Conservation (phyloP, 208 protist species). For the Acanthamoeba quina region DNA sequence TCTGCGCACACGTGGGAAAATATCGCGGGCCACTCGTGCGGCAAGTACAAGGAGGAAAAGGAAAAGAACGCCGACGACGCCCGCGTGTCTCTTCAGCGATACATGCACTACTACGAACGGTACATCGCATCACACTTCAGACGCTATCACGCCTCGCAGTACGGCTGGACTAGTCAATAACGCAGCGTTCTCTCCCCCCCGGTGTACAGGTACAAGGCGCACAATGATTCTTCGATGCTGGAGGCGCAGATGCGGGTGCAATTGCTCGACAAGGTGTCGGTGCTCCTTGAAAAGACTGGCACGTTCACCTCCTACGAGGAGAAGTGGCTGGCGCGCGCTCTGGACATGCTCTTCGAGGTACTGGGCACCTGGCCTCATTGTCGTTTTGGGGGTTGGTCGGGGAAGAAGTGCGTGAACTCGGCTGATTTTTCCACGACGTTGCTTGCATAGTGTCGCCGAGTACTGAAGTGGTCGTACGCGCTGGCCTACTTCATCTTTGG, state of each 20-base stretch:
- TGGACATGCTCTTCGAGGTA: constrained; percentile 69
- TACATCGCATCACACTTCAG: background rate
- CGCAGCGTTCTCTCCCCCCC: background rate
- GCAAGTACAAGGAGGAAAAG: constrained; percentile 43
- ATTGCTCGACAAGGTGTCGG: constrained; percentile 27
- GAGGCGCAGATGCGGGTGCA: constrained; percentile 5
- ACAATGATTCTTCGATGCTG: constrained; percentile 29
- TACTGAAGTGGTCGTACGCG: constrained; percentile 57
- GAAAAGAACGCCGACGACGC: constrained; percentile 43
- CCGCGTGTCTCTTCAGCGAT: constrained; percentile 32
- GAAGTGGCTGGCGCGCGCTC: constrained; percentile 34
- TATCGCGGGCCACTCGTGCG: constrained; percentile 29
- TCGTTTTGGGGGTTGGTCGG: background rate
- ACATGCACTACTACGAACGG: constrained; percentile 50
- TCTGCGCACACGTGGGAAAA: constrained; percentile 34
- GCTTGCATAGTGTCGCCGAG: constrained; percentile 11
- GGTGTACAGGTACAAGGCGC: constrained; percentile 12
- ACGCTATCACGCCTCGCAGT: too few relatives aligned
- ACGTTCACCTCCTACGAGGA: constrained; percentile 46
- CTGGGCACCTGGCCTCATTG: background rate
- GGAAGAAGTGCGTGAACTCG: background rate
- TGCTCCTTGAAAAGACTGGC: constrained; percentile 1
- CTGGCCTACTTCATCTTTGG: constrained; percentile 62
- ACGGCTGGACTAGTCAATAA: too few relatives aligned
- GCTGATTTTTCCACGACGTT: background rate